Percentiles rank a stretch among this genome's conserved stretches.
Evolutionary conservation across 2,329 filamentous ascomycete species (phyloP).

Genomic region (Phyllosticta citribraziliensis): DNA sequence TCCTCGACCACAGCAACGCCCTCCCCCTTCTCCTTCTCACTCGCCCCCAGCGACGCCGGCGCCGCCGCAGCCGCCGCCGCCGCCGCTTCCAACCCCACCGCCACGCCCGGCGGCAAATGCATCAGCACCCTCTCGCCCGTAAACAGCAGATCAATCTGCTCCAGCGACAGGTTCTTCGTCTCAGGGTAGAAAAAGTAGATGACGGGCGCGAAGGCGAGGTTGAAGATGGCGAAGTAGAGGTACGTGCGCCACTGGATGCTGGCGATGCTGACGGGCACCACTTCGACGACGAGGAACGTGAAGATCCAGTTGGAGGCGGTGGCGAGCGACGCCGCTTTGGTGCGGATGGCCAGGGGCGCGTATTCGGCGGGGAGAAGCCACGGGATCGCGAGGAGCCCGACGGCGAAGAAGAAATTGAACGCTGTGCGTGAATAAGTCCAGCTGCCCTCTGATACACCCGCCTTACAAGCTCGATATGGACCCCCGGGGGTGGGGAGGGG

Average conservation of each 20-base stretch:
- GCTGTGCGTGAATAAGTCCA: background rate
- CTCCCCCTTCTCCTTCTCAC: background rate
- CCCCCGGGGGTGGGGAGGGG: no score
- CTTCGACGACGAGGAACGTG: slow-evolving; percentile 25
- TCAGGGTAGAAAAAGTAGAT: slow-evolving; percentile 44
- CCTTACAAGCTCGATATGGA: no score
- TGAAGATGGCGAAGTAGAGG: slow-evolving; percentile 15
- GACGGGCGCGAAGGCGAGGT: slow-evolving; percentile 29
- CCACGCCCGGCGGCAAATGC: slow-evolving; percentile 12
- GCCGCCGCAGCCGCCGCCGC: background rate
- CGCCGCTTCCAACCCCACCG: background rate
- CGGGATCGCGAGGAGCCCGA: slow-evolving; percentile 19
- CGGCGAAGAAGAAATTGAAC: slow-evolving; percentile 24
- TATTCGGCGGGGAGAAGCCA: slow-evolving; percentile 34
- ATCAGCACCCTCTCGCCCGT: slow-evolving; percentile 18
- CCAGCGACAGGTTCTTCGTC: slow-evolving; percentile 39
- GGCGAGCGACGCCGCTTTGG: slow-evolving; percentile 26
- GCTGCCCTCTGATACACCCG: no score
- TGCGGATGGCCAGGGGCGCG: slow-evolving; percentile 26
- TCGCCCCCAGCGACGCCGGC: no score
- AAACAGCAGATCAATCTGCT: slow-evolving; percentile 45
- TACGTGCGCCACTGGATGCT: slow-evolving; percentile 20
- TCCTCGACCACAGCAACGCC: background rate
- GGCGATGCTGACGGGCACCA: slow-evolving; percentile 30
- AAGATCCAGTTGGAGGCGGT: slow-evolving; percentile 31